Evolutionary conservation across 345 rosid genomes (phyloP), one percentile per base, ranked within the genome.

Genomic region (Heritiera fomes): DNA sequence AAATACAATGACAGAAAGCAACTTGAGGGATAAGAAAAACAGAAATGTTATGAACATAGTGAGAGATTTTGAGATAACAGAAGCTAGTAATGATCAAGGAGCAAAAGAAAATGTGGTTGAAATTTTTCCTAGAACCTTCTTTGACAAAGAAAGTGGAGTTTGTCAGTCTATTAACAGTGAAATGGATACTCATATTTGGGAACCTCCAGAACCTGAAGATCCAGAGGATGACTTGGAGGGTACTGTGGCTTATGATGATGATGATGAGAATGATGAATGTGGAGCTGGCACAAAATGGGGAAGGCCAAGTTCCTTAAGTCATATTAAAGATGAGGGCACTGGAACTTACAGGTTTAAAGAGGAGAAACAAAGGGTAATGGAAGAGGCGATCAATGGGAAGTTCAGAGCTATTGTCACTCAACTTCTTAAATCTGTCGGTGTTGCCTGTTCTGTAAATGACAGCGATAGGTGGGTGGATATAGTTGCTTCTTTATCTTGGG

Each of bases 201-300:
- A 92, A 32, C 92, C 98, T 38, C 99, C 99, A 2, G 98, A 90
- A 83, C 83, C 97, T 34, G 95, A 90, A 70, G 89, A 88, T 46
- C 86, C 88, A 0, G 93, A 86, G 74, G 91, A 87, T 82, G 93
- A 92, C 41, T 32, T 81, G 74, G 94, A 88, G 61, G 87, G 82
- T 61, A 84, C 89, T 75, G 78, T 87, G 83, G 90, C 88, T 23
- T 84, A 82, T 85, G 80, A 75, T 12, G 93, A 91, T 20, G 94
- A 93, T 13, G 91, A 87, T 3, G 94, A n/a, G n/a, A n/a, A 86
- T 18, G 97, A 93, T 9, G 97, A 90, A 41, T 91, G 87, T 71
- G 89, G 87, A 76, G 91, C 91, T 84, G 94, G 91, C 47, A 84
- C 85, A 28, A 68, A 82, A 80, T 91, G 97, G 98, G 89, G 83